Percentiles rank a stretch among this genome's conserved stretches.
These are phyloP conservation scores for Penicillium samsonianum DNA, from an alignment of 495 filamentous ascomycete species.

Conservation along the genomic window DNA sequence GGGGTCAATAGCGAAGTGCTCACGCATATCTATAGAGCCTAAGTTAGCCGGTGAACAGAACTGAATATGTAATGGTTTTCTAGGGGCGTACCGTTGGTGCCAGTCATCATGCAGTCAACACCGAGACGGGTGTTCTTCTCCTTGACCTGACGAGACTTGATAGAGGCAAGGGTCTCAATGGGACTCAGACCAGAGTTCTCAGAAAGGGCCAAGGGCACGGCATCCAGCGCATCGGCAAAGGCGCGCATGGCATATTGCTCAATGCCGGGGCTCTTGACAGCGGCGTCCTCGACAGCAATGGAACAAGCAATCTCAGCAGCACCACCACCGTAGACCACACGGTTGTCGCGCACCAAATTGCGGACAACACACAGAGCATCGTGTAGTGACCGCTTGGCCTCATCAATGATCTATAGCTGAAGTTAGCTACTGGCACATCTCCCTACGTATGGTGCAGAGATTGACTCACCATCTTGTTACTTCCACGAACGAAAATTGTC, in stretches of 20 bases:
- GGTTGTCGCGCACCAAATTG: constrained; percentile 93
- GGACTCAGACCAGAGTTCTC: constrained; percentile 97
- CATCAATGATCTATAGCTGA: constrained; percentile 82
- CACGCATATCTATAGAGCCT: constrained; percentile 72
- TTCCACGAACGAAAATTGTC: constrained; percentile 92
- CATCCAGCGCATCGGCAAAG: constrained; percentile 92
- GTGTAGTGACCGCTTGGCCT: constrained; percentile 95
- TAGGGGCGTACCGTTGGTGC: constrained; percentile 69
- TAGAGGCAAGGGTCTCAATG: constrained; percentile 88
- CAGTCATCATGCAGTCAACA: constrained; percentile 96
- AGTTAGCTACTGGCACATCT: constrained; percentile 26
- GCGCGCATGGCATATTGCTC: constrained; percentile 99
- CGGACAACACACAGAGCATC: constrained; percentile 97
- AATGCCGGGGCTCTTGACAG: constrained; percentile 90
- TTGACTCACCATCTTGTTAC: constrained; percentile 93
- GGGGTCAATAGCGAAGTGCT: constrained; percentile 97
- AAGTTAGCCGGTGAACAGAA: constrained; percentile 16
- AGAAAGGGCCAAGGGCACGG: constrained; percentile 92
- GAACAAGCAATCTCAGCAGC: constrained; percentile 98
- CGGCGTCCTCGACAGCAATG: constrained; percentile 91
- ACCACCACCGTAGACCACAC: constrained; percentile 97
- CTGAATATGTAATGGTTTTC: not conserved
- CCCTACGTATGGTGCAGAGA: not conserved
- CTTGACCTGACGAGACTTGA: constrained; percentile 96
- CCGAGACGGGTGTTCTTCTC: constrained; percentile 82